Evolutionary conservation across 2,329 filamentous ascomycete genomes (phyloP), one percentile per base, ranked within the genome.

Genomic region (Ophiosphaerella korrae): DNA sequence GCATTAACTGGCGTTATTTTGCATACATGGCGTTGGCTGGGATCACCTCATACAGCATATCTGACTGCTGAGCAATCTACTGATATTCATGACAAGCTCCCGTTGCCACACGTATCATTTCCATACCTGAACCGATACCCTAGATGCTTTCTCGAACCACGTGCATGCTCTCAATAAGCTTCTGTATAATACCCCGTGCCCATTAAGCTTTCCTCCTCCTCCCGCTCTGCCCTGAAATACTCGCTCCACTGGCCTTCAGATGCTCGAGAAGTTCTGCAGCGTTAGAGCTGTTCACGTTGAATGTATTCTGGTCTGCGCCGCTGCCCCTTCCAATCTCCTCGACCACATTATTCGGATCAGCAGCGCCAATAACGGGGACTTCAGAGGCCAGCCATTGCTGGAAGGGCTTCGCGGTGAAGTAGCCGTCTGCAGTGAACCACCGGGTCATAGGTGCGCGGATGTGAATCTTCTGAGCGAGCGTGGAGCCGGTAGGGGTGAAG

Each of bases 351-450:
- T 75, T 75, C 23, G 86, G 82, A 64, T 93, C 89, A 29, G 81
- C 80, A 60, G 80, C 80, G 43, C 86, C 89, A 54, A 93, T 81
- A 29, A 82, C 69, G 1, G 86, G 83, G 3, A 93, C 80, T 35
- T 82, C 80, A n/a, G 81, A 82, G 9, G 88, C 89, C 41, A 94
- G 78, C 77, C 90, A 85, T 68, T 86, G 83, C 80, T 94, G 90
- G 75, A 94, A 92, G 5, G 90, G 89, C 60, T 84, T 78, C 7
- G 84, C 82, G 39, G 92, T 82, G 70, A 94, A 92, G 71, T 81
- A 83, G 42, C 90, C 90, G 72, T 95, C 88, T 63, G 75, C 64
- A 2, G 78, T 79, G 62, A 93, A 94, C 88, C 89, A 94, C 45
- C 83, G 80, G 31, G 83, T 83, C 71, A 94, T 93, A 32, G 87